Evolutionary conservation across 1,284 basidiomycete species (phyloP), one percentile per base, ranked within the genome.

Genomic region (Cutaneotrichosporon daszewskae): DNA sequence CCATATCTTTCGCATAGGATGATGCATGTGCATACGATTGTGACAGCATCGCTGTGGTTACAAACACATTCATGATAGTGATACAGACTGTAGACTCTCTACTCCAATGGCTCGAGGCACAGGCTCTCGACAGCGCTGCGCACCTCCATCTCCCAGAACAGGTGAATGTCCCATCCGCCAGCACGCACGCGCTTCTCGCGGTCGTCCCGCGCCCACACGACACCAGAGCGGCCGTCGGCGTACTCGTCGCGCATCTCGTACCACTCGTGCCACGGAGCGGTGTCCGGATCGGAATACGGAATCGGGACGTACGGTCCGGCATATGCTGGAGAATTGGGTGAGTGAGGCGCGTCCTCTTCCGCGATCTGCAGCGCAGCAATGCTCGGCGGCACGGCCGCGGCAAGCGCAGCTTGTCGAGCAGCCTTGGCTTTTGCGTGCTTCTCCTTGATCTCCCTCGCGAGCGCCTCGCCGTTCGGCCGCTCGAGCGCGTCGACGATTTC

Each of bases 101-200:
- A 45, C 25, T 35, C 33, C 17, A 68, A 26, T 32, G 70, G 69
- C 41, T 57, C 57, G 13, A 71, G 52, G 33, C 64, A 70, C 41
- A 94, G 67, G 1, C 80, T 84, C 43, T 84, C 83, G 17, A 91
- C 83, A 2, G 86, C 85, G 55, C 71, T 79, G 39, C 84, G 74
- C 35, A 94, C 66, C 18, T 87, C 87, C 56, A 88, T 77, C 58
- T 85, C 83, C 90, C 90, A 94, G 38, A 86, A 86, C 63, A 89
- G 81, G 47, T 83, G 78, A 10, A 89, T 74, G 54, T 76, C 77
- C 64, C 87, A 95, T 2, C 88, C 90, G 14, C 88, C 91, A 9
- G 81, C 87, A 32, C 84, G 75, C 78, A 87, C 85, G 57, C 85
- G 82, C 4, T 84, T 84, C 53, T 87, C 83, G 42, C 77, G 72